phyloP scores from a whole-genome alignment of 352 stramenopile genomes.

The Phytopythium aichiense region DNA sequence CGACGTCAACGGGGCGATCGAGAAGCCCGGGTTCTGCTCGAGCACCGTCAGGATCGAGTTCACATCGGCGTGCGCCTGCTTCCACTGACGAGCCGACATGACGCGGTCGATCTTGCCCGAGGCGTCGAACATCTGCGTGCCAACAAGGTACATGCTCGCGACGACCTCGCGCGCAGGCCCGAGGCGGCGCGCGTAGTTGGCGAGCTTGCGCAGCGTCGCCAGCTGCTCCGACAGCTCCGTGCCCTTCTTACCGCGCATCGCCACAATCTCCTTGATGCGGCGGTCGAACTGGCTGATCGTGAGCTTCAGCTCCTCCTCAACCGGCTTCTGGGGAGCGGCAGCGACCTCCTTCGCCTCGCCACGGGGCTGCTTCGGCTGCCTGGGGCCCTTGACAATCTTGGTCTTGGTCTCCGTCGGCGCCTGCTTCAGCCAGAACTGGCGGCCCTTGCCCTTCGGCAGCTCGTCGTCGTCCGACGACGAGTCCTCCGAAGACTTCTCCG shows the following conservation, averaged over 20 bases:
- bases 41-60: slow-evolving; percentile 66
- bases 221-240: slow-evolving; percentile 75
- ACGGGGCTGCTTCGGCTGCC: slow-evolving; percentile 24
- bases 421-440: slow-evolving; percentile 95
- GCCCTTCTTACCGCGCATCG: slow-evolving; percentile 80
- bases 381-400: slow-evolving; percentile 43
- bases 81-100: slow-evolving; percentile 78
- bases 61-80: slow-evolving; percentile 61
- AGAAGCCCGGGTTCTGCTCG: slow-evolving; percentile 82
- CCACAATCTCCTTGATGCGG: slow-evolving; percentile 82
- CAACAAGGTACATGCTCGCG: slow-evolving; percentile 78
- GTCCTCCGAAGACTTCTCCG: slow-evolving; percentile 52
- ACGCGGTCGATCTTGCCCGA: slow-evolving; percentile 83
- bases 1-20: slow-evolving; percentile 59
- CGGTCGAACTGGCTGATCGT: slow-evolving; percentile 74
- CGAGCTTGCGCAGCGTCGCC: slow-evolving; percentile 64
- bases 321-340: slow-evolving; percentile 42
- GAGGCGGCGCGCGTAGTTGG: slow-evolving; percentile 73
- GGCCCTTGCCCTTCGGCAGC: slow-evolving; percentile 91
- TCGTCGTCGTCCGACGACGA: slow-evolving; percentile 78
- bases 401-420: slow-evolving; percentile 58
- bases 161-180: slow-evolving; percentile 73
- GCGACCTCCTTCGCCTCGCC: slow-evolving; percentile 53
- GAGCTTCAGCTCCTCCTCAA: slow-evolving; percentile 85
- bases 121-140: slow-evolving; percentile 79